These are phyloP conservation scores for Xylaria sp. DNA, from an alignment of 495 filamentous ascomycete species.

Conservation along the genomic window DNA sequence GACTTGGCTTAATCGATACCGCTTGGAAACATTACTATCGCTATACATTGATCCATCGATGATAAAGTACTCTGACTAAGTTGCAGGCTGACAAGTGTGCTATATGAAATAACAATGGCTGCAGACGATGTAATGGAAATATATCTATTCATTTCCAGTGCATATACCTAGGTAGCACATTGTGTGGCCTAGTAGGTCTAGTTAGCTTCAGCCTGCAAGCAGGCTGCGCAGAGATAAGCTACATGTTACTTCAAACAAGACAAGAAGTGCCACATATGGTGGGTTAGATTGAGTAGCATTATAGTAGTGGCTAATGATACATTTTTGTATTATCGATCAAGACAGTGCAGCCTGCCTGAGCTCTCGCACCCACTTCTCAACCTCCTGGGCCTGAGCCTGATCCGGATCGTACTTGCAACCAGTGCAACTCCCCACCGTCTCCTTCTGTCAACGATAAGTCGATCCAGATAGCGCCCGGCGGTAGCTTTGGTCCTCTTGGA, in stretches of 20 bases:
- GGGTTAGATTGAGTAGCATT: not conserved
- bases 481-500: not conserved
- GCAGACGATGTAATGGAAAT: not conserved
- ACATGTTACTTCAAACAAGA: not conserved
- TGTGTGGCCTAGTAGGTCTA: not conserved
- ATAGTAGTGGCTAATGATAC: not conserved
- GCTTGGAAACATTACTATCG: not conserved
- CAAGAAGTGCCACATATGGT: not conserved
- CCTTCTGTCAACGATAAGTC: not conserved
- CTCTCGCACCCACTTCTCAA: not conserved
- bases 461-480: not conserved
- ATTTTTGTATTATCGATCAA: not conserved
- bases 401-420: not conserved
- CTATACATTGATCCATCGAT: not conserved
- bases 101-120: not conserved
- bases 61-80: not conserved
- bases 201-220: not conserved
- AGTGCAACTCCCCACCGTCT: slow-evolving; percentile 1
- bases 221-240: not conserved
- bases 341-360: not conserved
- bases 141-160: not conserved
- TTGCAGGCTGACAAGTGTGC: not conserved
- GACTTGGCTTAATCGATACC: not conserved
- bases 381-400: not conserved
- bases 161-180: not conserved